phyloP scores from a whole-genome alignment of 2,329 filamentous ascomycete species.

The Fusarium sambucinum region DNA sequence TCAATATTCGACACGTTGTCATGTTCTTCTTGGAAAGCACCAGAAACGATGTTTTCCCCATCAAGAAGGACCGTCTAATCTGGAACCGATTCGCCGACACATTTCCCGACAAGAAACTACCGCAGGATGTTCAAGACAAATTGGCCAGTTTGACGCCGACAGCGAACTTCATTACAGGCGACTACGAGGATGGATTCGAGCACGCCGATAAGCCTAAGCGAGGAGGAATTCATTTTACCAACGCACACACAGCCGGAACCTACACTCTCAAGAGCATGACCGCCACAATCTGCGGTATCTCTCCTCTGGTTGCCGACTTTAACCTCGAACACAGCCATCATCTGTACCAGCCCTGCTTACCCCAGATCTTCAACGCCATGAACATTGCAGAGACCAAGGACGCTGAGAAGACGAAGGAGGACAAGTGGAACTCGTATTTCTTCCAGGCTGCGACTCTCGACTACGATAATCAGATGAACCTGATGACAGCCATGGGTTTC shows the following conservation, averaged over 20 bases:
- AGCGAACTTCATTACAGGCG: conserved; percentile 53
- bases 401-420: conserved; percentile 17
- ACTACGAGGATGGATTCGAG: conserved; percentile 53
- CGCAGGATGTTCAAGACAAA: conserved; percentile 48
- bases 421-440: conserved; percentile 51
- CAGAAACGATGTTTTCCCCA: conserved; percentile 59
- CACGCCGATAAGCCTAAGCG: conserved; percentile 40
- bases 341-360: conserved; percentile 60
- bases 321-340: conserved; percentile 57
- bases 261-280: conserved; percentile 60
- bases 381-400: conserved; percentile 43
- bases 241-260: conserved; percentile 57
- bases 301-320: conserved; percentile 57
- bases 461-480: conserved; percentile 52
- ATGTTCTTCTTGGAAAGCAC: conserved; percentile 61
- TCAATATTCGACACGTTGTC: conserved; percentile 59
- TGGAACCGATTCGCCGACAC: conserved; percentile 53
- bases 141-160: conserved; percentile 50
- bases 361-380: conserved; percentile 54
- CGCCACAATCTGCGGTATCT: conserved; percentile 58
- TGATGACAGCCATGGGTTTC: conserved; percentile 52
- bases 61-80: conserved; percentile 57
- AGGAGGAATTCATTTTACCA: conserved; percentile 57
- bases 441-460: conserved; percentile 52
- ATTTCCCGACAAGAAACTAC: conserved; percentile 50